Evolutionary conservation across 2,329 filamentous ascomycete genomes (phyloP), one percentile per base, ranked within the genome.

Genomic region (Septoria petroselini): DNA sequence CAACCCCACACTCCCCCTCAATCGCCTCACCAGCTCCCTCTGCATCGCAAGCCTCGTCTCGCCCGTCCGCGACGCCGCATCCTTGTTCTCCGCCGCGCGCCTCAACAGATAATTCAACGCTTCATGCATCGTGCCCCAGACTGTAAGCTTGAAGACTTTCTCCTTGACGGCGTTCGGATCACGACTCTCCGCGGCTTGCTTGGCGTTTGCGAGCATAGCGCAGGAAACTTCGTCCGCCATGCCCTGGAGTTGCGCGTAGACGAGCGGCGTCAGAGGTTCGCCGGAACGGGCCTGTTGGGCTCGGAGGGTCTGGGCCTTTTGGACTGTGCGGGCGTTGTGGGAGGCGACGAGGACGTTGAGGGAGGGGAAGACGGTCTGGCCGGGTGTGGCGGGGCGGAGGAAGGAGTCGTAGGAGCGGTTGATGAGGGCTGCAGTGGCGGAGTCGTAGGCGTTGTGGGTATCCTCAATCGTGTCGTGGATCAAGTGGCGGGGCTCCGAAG

Each of bases 161-260:
- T 75, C 71, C 48, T 67, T 63, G 0, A 62, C 62, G 31, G 67
- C 67, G 61, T 62, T 61, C 62, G 69, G 55, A 60, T 57, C 50
- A 40, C n/a, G n/a, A n/a, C 61, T 56, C 55, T 58, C 62, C 21
- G 61, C 60, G 30, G 68, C 61, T n/a, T n/a, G n/a, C 8, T 71
- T 68, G 25, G 69, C 74, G 5, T 70, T 62, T 50, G 78, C 70
- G 12, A 82, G 65, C 0, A 82, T 66, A 2, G 71, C 70, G 58
- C 78, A 77, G 50, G 85, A 89, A 44, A 97, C 83, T 66, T 96
- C 91, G 61, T 97, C 91, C 1, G 91, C 91, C 91, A 97, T 97
- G 33, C 91, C 91, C 73, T 91, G 86, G 1, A 96, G 79, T 71
- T 96, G 91, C 2, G 86, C 86, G 67, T 88, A 90, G 0, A 71